Conservation (phyloP, 1,284 basidiomycete genomes). For the Papiliotrema fonsecae region DNA sequence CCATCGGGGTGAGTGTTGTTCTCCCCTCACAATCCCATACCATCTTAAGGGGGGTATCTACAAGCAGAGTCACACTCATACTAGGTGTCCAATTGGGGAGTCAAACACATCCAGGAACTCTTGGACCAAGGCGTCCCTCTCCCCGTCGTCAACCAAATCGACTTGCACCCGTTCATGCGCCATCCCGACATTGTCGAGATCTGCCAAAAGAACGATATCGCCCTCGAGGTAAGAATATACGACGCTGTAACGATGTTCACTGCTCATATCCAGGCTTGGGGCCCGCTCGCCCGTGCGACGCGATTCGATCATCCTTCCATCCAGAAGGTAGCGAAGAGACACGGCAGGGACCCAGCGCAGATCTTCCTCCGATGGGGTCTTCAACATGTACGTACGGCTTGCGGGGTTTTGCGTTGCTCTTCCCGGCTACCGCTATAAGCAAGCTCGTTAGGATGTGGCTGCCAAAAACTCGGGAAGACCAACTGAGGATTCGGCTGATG, state of each 20-base stretch:
- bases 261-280: constrained; percentile 43
- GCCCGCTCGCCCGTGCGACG: constrained; percentile 49
- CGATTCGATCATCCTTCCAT: constrained; percentile 49
- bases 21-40: background rate
- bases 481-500: background rate
- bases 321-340: constrained; percentile 40
- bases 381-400: constrained; percentile 46
- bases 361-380: constrained; percentile 54
- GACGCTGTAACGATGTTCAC: too few species aligned
- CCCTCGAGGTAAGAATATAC: constrained; percentile 50
- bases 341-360: constrained; percentile 47
- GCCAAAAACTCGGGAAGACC: background rate
- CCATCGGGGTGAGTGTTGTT: constrained; percentile 46
- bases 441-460: too few species aligned
- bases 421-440: too few species aligned
- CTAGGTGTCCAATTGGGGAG: constrained; percentile 49
- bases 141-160: constrained; percentile 48
- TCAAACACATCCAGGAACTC: constrained; percentile 52
- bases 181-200: constrained; percentile 49
- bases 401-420: too few species aligned
- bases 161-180: constrained; percentile 50
- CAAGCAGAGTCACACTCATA: background rate
- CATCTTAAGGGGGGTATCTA: background rate
- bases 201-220: constrained; percentile 49
- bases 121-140: constrained; percentile 36